Evolutionary conservation across 2,329 filamentous ascomycete genomes (phyloP), one percentile per base, ranked within the genome.

Genomic region (Chaetomium strumarium): DNA sequence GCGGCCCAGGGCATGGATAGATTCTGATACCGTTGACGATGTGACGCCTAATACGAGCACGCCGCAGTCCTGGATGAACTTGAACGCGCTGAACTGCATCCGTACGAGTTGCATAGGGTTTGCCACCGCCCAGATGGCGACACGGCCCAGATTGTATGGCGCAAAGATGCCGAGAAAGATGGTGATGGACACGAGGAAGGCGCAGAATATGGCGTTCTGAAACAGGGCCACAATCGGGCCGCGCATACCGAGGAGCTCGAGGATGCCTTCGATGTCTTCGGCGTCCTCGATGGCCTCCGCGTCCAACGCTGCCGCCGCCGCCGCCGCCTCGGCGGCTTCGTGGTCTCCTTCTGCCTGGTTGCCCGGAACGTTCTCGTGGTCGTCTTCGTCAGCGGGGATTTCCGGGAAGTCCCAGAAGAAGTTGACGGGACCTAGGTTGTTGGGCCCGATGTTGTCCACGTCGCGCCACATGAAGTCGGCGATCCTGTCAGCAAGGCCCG

Each of bases 231-330:
- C 85, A 3, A 99, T 77, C 0, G 93, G 93, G 0, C 93, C 93
- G 64, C 95, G 89, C 87, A 99, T 95, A 36, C 93, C 93, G 54
- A 99, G 86, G 14, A 99, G 80, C 67, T 99, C 93, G 75, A 99
- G 84, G 48, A 99, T 88, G 0, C 93, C 93, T 66, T 99, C 93
- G 14, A 99, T 83, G 64, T 99, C 93, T 69, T 99, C 93, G 10
- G 88, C 88, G 60, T 96, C 87, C 40, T 91, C 88, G 39, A 90
- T 79, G 10, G 84, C 86, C 60, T 88, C 85, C 49, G 82, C 78
- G 50, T 96, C 89, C 34, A 92, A 73, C 14, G 81, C 83, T 45
- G 80, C 81, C 17, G 78, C 78, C n/a, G 80, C 84, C 41, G 79
- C 78, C n/a, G 80, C 84, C 41, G 79, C 85, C 48, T 82, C 81